Evolutionary conservation across 2,329 filamentous ascomycete species (phyloP).

Genomic region (Colletotrichum tropicicola): DNA sequence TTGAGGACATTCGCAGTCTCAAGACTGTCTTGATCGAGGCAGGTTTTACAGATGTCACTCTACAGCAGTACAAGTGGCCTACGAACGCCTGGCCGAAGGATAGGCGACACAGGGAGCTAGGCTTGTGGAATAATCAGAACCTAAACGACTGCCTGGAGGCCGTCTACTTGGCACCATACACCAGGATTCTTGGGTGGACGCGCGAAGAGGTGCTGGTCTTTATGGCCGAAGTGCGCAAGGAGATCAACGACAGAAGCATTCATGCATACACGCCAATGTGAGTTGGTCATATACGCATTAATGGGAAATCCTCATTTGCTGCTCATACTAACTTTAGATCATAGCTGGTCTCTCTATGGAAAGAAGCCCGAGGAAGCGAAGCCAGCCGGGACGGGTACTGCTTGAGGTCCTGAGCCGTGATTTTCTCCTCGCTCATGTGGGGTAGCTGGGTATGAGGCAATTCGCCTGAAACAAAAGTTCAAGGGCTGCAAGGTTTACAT

Average conservation of each 20-base stretch:
- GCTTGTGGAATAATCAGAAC: background rate
- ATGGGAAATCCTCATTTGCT: background rate
- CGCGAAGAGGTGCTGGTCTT: background rate
- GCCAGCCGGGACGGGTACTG: no score
- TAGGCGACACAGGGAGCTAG: background rate
- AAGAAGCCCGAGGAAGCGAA: background rate
- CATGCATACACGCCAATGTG: background rate
- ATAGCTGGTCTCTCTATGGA: background rate
- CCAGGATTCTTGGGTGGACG: background rate
- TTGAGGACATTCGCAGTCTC: background rate
- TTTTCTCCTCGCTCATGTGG: no score
- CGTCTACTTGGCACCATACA: background rate
- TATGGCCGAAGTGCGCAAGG: background rate
- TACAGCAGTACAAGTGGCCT: background rate
- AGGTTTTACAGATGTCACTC: background rate
- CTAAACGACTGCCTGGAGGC: background rate
- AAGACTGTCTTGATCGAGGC: background rate
- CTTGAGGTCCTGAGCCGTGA: no score
- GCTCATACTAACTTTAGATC: rapidly evolving
- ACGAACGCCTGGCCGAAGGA: background rate
- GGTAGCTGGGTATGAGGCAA: no score
- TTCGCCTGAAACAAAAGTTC: no score
- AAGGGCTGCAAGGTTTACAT: no score
- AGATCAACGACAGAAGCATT: background rate
- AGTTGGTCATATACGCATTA: background rate